Evolutionary conservation across 1,139 yeast species (phyloP).

Genomic region (Taphrina sp.): DNA sequence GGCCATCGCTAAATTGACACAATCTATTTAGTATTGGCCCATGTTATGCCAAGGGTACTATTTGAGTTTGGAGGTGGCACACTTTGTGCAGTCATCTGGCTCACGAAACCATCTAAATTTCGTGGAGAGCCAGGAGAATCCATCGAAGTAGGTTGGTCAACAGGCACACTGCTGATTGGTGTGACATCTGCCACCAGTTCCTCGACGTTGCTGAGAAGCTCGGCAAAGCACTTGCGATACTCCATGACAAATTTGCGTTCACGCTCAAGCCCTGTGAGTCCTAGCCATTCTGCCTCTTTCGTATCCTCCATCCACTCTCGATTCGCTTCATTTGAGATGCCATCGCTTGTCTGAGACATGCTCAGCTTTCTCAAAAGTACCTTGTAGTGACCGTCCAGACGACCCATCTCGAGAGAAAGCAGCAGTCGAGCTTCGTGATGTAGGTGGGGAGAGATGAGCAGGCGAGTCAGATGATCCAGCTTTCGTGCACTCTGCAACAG

Average conservation of each 20-base stretch:
- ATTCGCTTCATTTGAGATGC: not conserved
- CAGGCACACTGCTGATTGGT: no score
- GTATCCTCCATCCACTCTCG: constrained; percentile 16
- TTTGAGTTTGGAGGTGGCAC: no score
- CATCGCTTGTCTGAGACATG: not conserved
- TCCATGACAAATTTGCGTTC: constrained; percentile 11
- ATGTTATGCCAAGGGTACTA: no score
- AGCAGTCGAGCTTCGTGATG: constrained; percentile 11
- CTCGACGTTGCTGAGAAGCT: constrained; percentile 6
- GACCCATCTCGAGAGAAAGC: constrained; percentile 16
- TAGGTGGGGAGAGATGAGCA: constrained; percentile 9
- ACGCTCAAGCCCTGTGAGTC: constrained; percentile 14
- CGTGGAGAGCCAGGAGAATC: no score
- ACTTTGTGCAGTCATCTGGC: no score
- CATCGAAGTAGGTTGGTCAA: no score
- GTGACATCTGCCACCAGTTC: constrained; percentile 8
- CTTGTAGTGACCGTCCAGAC: constrained; percentile 6
- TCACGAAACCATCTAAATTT: no score
- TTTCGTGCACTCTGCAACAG: constrained; percentile 8
- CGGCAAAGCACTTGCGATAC: constrained; percentile 11
- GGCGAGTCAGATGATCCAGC: constrained; percentile 13
- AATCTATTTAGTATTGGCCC: no score
- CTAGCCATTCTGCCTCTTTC: constrained; percentile 15
- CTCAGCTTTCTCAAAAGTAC: not conserved
- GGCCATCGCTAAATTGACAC: no score